Evolutionary conservation across 2,329 filamentous ascomycete genomes (phyloP).

Genomic region (Akanthomyces muscarius): DNA sequence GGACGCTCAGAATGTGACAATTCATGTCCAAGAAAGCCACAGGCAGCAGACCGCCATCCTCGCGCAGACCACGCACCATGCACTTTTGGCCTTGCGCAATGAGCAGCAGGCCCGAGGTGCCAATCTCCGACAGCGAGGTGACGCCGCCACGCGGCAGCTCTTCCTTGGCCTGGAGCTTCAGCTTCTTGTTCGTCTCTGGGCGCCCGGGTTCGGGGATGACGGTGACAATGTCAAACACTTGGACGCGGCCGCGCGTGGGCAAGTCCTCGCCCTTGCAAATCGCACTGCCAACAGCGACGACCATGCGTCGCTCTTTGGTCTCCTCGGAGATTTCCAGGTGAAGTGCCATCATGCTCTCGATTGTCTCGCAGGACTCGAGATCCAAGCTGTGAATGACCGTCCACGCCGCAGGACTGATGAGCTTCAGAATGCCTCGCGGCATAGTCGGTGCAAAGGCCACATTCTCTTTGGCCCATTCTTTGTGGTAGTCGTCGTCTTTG

Average conservation of each 20-base stretch:
- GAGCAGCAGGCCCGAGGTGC: conserved; percentile 81
- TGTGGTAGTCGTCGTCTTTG: conserved; percentile 79
- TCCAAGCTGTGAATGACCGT: conserved; percentile 71
- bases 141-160: conserved; percentile 89
- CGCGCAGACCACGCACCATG: conserved; percentile 93
- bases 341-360: conserved; percentile 78
- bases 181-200: conserved; percentile 78
- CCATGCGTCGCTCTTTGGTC: conserved; percentile 77
- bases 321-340: conserved; percentile 87
- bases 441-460: conserved; percentile 60
- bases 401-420: conserved; percentile 75
- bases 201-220: conserved; percentile 85
- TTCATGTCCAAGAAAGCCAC: conserved; percentile 98
- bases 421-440: conserved; percentile 68
- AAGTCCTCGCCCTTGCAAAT: conserved; percentile 87
- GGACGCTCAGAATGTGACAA: conserved; percentile 83
- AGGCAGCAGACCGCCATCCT: conserved; percentile 86
- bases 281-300: conserved; percentile 82
- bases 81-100: conserved; percentile 94
- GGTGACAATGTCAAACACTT: conserved; percentile 86
- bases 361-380: conserved; percentile 69
- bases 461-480: conserved; percentile 74
- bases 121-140: conserved; percentile 78
- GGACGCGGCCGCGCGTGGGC: conserved; percentile 76
- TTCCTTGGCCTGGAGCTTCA: conserved; percentile 85